phyloP scores from a whole-genome alignment of 345 rosid genomes.

The Populus davidiana region DNA sequence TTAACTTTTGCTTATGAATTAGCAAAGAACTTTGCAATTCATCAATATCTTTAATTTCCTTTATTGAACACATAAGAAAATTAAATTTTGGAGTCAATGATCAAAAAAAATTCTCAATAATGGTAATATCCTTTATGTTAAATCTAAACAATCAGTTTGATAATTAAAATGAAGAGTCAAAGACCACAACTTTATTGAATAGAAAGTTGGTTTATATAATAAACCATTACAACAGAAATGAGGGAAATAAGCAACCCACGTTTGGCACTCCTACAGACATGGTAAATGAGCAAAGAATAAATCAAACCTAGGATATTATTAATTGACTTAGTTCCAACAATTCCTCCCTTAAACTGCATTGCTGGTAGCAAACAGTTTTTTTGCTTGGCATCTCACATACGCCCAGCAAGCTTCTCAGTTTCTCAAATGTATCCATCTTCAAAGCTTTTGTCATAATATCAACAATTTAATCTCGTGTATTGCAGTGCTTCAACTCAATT shows the following conservation, averaged over 20 bases:
- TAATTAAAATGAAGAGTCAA: no score
- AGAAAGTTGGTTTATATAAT: no score
- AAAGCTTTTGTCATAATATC: not conserved
- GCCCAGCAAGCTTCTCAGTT: not conserved
- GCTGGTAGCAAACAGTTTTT: accelerated
- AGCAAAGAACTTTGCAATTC: not conserved
- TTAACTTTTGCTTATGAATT: not conserved
- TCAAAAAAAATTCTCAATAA: not conserved
- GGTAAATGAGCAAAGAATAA: no score
- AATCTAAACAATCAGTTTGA: no score
- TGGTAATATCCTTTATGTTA: not conserved
- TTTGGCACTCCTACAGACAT: no score
- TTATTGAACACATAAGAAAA: no score
- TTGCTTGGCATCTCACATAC: not conserved
- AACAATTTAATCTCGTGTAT: no score
- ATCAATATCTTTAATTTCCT: no score
- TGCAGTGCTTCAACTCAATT: no score
- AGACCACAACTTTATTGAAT: no score
- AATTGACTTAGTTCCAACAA: accelerated
- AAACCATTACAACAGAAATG: not conserved
- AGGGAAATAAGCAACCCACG: not conserved
- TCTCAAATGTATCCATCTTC: no score
- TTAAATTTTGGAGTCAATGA: not conserved
- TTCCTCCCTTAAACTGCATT: no score
- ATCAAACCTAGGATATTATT: not conserved